phyloP scores from a whole-genome alignment of 202 grass and related monocot species.

The Digitaria exilis region DNA sequence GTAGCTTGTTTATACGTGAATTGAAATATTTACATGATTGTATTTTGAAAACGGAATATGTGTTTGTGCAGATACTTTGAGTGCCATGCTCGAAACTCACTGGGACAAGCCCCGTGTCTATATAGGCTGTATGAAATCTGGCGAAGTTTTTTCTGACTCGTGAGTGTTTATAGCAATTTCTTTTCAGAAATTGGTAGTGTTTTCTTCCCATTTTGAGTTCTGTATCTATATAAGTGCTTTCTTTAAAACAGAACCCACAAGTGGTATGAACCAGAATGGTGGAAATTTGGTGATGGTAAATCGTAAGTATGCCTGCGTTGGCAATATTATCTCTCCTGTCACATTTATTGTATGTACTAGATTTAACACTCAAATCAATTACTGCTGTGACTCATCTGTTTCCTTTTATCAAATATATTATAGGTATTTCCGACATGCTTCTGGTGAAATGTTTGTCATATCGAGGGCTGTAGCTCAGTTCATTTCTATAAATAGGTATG shows the following conservation, averaged over 20 bases:
- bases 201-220: slow-evolving; percentile 3
- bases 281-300: slow-evolving; percentile 99
- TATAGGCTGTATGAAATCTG: slow-evolving; percentile 99
- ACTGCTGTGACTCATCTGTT: slow-evolving; percentile 37
- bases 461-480: slow-evolving; percentile 94
- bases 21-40: not conserved
- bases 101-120: slow-evolving; percentile 89
- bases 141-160: slow-evolving; percentile 95
- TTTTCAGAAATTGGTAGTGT: slow-evolving; percentile 29
- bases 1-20: not conserved
- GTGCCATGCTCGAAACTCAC: slow-evolving; percentile 76
- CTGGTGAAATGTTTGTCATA: slow-evolving; percentile 95
- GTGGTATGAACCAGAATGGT: slow-evolving; percentile 99
- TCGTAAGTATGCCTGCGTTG: slow-evolving; percentile 64
- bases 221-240: slow-evolving; percentile 37
- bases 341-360: slow-evolving; percentile 19
- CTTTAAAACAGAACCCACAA: slow-evolving; percentile 74
- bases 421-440: slow-evolving; percentile 95
- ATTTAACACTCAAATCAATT: slow-evolving; percentile 34
- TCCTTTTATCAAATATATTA: slow-evolving; percentile 42
- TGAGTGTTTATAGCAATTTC: slow-evolving; percentile 59
- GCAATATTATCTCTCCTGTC: not conserved
- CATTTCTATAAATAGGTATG: slow-evolving; percentile 97
- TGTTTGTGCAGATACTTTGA: slow-evolving; percentile 79
- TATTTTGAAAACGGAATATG: slow-evolving; percentile 28